A percentile compares a stretch with the other conserved stretches of the same genome.
phyloP scores from a whole-genome alignment of 306 rosid species.

The Boehmeria nivea region DNA sequence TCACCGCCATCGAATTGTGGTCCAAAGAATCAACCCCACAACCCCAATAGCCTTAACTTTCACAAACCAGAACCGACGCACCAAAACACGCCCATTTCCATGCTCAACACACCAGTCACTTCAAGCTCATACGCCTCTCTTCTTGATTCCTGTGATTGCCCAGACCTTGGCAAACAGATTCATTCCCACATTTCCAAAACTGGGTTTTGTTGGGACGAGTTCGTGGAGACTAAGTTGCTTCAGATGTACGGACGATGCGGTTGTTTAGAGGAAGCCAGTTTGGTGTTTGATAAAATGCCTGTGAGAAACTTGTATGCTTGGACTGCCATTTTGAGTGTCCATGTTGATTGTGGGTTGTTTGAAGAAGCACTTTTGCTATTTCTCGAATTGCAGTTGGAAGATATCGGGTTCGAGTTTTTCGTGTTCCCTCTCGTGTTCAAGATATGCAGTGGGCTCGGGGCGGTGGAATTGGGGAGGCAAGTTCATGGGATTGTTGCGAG shows the following conservation, averaged over 20 bases:
- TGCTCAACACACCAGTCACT: constrained; percentile 21
- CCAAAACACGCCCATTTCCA: constrained; percentile 4
- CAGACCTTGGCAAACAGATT: constrained; percentile 34
- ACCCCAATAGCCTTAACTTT: constrained; percentile 14
- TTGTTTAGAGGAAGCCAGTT: constrained; percentile 22
- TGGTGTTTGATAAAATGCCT: constrained; percentile 43
- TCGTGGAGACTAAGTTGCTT: constrained; percentile 45
- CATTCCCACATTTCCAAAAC: constrained; percentile 37
- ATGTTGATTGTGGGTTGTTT: constrained; percentile 27
- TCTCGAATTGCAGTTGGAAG: constrained; percentile 22
- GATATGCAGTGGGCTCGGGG: constrained; percentile 36
- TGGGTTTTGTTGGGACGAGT: constrained; percentile 31
- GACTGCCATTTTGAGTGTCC: constrained; percentile 36
- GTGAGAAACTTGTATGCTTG: constrained; percentile 38
- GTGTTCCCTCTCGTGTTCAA: constrained; percentile 41
- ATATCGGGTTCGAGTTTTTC: constrained; percentile 26
- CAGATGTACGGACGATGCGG: constrained; percentile 36
- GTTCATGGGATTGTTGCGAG: constrained; percentile 38
- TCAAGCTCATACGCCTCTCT: constrained; percentile 30
- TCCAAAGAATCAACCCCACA: constrained; percentile 3
- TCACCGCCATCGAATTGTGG: constrained; percentile 2
- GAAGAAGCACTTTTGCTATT: constrained; percentile 28
- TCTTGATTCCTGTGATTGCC: constrained; percentile 40
- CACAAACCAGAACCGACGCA: constrained; percentile 16
- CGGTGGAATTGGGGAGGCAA: constrained; percentile 33